phyloP scores from a whole-genome alignment of 139 green algal species.

The Auxenochlorella protothecoides region DNA sequence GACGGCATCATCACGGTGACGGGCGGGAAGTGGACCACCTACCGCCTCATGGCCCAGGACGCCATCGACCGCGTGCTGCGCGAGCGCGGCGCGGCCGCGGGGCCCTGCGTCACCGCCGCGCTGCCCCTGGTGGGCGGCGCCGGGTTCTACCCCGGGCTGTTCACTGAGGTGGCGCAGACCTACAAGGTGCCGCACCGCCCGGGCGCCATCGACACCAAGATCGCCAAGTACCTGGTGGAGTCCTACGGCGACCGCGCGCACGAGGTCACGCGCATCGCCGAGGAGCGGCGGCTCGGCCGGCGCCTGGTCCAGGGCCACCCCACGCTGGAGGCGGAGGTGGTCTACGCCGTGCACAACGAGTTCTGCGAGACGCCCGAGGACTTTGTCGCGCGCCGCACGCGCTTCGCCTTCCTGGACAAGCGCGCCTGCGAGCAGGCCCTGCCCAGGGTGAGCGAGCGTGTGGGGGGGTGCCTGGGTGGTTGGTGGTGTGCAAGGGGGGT shows the following conservation, averaged over 20 bases:
- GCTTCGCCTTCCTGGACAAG: slow-evolving; percentile 90
- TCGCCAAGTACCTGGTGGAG: slow-evolving; percentile 52
- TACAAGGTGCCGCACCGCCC: slow-evolving; percentile 65
- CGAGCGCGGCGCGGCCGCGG: slow-evolving; percentile 19
- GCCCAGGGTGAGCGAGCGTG: slow-evolving; percentile 36
- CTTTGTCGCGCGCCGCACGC: slow-evolving; percentile 82
- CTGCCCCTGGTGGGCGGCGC: slow-evolving; percentile 61
- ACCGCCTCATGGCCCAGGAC: slow-evolving; percentile 83
- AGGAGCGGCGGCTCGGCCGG: slow-evolving; percentile 53
- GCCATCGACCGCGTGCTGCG: slow-evolving; percentile 47
- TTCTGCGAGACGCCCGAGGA: slow-evolving; percentile 82
- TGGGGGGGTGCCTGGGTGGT: not conserved
- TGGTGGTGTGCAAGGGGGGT: not conserved
- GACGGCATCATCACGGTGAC: slow-evolving; percentile 86
- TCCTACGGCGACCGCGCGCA: slow-evolving; percentile 79
- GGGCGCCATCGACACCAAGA: slow-evolving; percentile 52
- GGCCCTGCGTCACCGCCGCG: slow-evolving; percentile 47
- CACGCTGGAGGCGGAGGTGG: slow-evolving; percentile 89
- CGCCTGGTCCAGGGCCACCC: slow-evolving; percentile 78
- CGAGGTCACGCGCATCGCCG: slow-evolving; percentile 56
- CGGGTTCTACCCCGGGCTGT: slow-evolving; percentile 54
- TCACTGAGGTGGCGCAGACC: slow-evolving; percentile 70
- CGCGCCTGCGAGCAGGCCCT: slow-evolving; percentile 60
- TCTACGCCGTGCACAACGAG: slow-evolving; percentile 63
- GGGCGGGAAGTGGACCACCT: slow-evolving; percentile 97